phyloP scores from a whole-genome alignment of 768 basidiomycete species.

The Psilocybe tampanensis region DNA sequence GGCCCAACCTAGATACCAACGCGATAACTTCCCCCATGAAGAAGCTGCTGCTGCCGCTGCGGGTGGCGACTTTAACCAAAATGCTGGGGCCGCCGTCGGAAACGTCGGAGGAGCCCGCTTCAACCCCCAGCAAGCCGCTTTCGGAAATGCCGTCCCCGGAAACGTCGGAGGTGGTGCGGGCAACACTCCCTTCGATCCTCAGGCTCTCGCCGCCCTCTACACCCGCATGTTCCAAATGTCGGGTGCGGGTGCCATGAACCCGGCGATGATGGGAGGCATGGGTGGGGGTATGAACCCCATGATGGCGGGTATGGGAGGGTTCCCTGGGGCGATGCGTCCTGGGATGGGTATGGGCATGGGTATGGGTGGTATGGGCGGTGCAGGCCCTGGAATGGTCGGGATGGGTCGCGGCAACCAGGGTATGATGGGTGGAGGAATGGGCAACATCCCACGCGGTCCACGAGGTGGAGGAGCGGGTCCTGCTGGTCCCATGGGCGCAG shows the following conservation, averaged over 20 bases:
- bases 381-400: slow-evolving; percentile 30
- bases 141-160: slow-evolving; percentile 16
- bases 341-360: slow-evolving; percentile 43
- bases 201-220: slow-evolving; percentile 90
- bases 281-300: slow-evolving; percentile 40
- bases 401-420: slow-evolving; percentile 46
- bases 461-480: slow-evolving; percentile 58
- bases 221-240: slow-evolving; percentile 94
- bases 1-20: slow-evolving; percentile 88
- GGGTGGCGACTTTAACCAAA: slow-evolving; percentile 22
- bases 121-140: slow-evolving; percentile 17
- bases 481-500: slow-evolving; percentile 46
- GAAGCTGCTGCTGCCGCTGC: slow-evolving; percentile 35
- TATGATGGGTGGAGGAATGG: slow-evolving; percentile 48
- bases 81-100: slow-evolving; percentile 7
- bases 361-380: slow-evolving; percentile 46
- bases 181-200: slow-evolving; percentile 84
- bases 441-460: slow-evolving; percentile 68
- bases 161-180: slow-evolving; percentile 26
- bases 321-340: slow-evolving; percentile 28
- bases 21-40: slow-evolving; percentile 60
- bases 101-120: slow-evolving; percentile 9
- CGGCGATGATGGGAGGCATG: slow-evolving; percentile 59
- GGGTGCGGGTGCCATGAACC: slow-evolving; percentile 56
- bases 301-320: slow-evolving; percentile 40